These are phyloP conservation scores for Chrysoporthe cubensis DNA, from an alignment of 2,329 filamentous ascomycete genomes.

Conservation along the genomic window DNA sequence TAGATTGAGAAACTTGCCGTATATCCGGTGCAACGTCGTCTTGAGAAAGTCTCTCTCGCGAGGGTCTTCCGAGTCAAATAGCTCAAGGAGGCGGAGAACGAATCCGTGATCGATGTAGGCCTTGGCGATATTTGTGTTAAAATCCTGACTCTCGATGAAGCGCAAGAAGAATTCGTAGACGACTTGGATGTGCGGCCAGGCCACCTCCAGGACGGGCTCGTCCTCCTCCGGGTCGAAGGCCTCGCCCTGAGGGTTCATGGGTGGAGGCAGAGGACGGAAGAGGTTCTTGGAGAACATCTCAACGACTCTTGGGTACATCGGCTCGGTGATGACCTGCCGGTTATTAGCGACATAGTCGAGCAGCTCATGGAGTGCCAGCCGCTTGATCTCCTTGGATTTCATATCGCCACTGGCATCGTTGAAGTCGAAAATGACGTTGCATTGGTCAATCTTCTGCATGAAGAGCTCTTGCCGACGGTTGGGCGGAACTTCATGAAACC, in stretches of 20 bases:
- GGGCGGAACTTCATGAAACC: slow-evolving; percentile 96
- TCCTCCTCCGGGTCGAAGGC: slow-evolving; percentile 99
- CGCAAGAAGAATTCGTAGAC: slow-evolving; percentile 99
- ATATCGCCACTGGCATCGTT: slow-evolving; percentile 98
- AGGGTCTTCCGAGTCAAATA: slow-evolving; percentile 98
- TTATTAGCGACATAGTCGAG: slow-evolving; percentile 99
- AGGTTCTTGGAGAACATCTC: slow-evolving; percentile 99
- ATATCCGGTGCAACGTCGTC: slow-evolving; percentile 96
- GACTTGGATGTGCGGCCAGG: slow-evolving; percentile 98
- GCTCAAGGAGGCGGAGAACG: slow-evolving; percentile 91
- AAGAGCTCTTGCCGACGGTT: slow-evolving; percentile 95
- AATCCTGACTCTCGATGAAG: slow-evolving; percentile 99
- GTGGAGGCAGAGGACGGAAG: slow-evolving; percentile 94
- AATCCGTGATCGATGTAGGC: slow-evolving; percentile 98
- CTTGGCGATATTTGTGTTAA: slow-evolving; percentile 99
- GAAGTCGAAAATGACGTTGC: slow-evolving; percentile 99
- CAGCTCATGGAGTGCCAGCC: slow-evolving; percentile 90
- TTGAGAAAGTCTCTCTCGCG: slow-evolving; percentile 97
- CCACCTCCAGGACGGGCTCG: slow-evolving; percentile 95
- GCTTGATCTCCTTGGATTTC: slow-evolving; percentile 99
- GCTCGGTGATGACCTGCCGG: slow-evolving; percentile 95
- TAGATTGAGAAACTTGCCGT: slow-evolving; percentile 97
- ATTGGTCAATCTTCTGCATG: slow-evolving; percentile 99
- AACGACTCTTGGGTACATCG: slow-evolving; percentile 97
- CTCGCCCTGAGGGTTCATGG: slow-evolving; percentile 96